Conservation (phyloP, 1,284 basidiomycete genomes). For the Earliella scabrosa region DNA sequence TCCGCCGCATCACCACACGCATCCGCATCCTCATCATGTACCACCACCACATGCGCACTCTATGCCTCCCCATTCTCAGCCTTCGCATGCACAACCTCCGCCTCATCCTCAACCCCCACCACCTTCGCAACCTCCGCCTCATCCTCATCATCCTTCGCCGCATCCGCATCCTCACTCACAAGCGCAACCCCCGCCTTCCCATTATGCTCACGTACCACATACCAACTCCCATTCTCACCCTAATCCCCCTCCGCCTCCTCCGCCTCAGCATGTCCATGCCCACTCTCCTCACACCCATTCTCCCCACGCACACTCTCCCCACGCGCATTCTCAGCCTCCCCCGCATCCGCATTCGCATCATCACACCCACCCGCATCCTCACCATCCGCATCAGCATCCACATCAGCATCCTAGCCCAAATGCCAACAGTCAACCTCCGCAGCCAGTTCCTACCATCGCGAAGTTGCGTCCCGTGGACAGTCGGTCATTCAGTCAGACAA, state of each 20-base stretch:
- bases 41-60: slow-evolving; percentile 5
- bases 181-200: neutral
- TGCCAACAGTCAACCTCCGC: slow-evolving; percentile 8
- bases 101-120: neutral
- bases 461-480: slow-evolving; percentile 37
- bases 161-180: slow-evolving; percentile 4
- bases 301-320: slow-evolving; percentile 6
- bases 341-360: slow-evolving; percentile 7
- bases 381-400: slow-evolving; percentile 6
- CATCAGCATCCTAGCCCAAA: slow-evolving; percentile 13
- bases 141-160: neutral
- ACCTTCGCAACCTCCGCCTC: neutral
- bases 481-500: slow-evolving; percentile 32
- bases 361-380: neutral
- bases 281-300: neutral
- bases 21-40: slow-evolving; percentile 7
- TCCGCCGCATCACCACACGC: slow-evolving; percentile 6
- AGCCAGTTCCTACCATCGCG: slow-evolving; percentile 27
- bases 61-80: neutral
- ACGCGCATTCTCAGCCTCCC: neutral
- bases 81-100: neutral
- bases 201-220: neutral
- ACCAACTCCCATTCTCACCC: slow-evolving; percentile 3
- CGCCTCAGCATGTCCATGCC: slow-evolving; percentile 4
- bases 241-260: slow-evolving; percentile 3